These are phyloP conservation scores for Aspergillus flavus DNA, from an alignment of 2,329 filamentous ascomycete species.

Conservation along the genomic window DNA sequence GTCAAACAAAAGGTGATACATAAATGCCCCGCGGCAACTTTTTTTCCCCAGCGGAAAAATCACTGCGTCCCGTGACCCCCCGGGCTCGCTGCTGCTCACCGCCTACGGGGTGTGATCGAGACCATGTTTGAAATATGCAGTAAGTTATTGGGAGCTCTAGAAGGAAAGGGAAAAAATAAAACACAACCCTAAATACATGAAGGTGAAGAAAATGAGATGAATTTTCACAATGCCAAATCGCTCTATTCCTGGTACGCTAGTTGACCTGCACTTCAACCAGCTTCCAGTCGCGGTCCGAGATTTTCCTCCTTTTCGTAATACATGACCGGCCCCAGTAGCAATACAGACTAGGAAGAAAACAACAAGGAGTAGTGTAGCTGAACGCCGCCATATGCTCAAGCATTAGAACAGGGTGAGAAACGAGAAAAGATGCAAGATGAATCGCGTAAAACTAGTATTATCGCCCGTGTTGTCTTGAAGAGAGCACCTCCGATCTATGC, in stretches of 20 bases:
- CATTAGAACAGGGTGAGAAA: constrained; percentile 22
- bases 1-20: not conserved
- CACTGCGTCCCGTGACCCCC: constrained; percentile 16
- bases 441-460: constrained; percentile 16
- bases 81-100: constrained; percentile 9
- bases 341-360: constrained; percentile 22
- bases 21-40: constrained; percentile 18
- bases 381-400: constrained; percentile 43
- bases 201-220: constrained; percentile 20
- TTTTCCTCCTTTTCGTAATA: not conserved
- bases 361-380: constrained; percentile 7
- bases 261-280: constrained; percentile 48
- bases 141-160: constrained; percentile 5
- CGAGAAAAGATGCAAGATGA: not conserved
- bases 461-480: constrained; percentile 10
- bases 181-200: constrained; percentile 20
- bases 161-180: not conserved
- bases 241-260: constrained; percentile 13
- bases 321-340: constrained; percentile 6
- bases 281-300: not conserved
- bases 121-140: not conserved
- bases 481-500: constrained; percentile 60
- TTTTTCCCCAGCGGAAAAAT: constrained; percentile 22
- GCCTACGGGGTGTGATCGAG: constrained; percentile 8
- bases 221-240: constrained; percentile 2